Percentiles rank a stretch among this genome's conserved stretches.
phyloP scores from a whole-genome alignment of 305 asterid genomes.

The Solanum hybrid region DNA sequence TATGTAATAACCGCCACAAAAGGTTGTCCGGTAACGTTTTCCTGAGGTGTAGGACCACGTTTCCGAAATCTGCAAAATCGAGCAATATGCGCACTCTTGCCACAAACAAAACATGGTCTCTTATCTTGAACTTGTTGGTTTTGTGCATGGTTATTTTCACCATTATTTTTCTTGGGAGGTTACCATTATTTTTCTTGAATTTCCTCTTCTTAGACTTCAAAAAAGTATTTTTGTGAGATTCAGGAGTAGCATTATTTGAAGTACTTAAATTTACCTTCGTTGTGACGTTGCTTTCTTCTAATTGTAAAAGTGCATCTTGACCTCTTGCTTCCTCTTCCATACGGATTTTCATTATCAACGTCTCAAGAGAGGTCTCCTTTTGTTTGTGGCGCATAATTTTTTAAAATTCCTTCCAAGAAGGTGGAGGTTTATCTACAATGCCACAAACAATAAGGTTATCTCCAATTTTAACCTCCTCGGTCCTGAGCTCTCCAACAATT shows the following conservation, averaged over 20 bases:
- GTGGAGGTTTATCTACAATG: too few species aligned
- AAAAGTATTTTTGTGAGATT: neutral
- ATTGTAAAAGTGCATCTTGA: too few species aligned
- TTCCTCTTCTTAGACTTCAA: neutral
- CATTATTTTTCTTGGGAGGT: too few species aligned
- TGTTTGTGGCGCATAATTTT: too few species aligned
- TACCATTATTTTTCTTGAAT: too few species aligned
- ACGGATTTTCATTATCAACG: too few species aligned
- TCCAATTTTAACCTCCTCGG: neutral
- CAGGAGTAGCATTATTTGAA: neutral
- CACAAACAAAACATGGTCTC: neutral
- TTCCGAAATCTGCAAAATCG: fast-evolving
- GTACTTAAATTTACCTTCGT: neutral
- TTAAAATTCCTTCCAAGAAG: too few species aligned
- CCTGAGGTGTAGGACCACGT: neutral
- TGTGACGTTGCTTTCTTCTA: neutral
- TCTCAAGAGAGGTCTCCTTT: too few species aligned
- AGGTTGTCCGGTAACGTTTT: neutral
- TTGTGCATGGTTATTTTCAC: neutral
- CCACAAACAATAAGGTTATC: too few species aligned
- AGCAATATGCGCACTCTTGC: neutral
- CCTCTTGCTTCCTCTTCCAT: too few species aligned
- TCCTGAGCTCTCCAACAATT: neutral
- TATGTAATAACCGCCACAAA: neutral
- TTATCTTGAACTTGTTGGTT: neutral